Conservation (phyloP, 2,329 filamentous ascomycete genomes). For the Allantophomopsis lycopodina region DNA sequence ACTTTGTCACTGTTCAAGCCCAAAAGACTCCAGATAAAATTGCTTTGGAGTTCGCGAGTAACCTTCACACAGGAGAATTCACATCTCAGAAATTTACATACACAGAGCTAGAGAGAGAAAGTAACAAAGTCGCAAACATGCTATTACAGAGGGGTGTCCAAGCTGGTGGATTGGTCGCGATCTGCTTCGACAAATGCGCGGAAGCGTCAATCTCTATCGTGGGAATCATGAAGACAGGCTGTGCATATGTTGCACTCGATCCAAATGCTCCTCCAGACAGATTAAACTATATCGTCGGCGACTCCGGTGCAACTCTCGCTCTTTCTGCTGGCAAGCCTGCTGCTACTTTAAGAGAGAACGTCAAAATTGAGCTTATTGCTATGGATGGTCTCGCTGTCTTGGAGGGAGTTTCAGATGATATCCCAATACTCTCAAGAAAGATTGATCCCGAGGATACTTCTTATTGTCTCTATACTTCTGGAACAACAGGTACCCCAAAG, state of each 20-base stretch:
- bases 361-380: slow-evolving; percentile 8
- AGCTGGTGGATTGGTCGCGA: slow-evolving; percentile 32
- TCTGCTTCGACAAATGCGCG: slow-evolving; percentile 23
- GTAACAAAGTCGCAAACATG: slow-evolving; percentile 59
- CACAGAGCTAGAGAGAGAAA: slow-evolving; percentile 51
- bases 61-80: slow-evolving; percentile 30
- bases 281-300: slow-evolving; percentile 24
- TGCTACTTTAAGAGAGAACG: slow-evolving; percentile 18
- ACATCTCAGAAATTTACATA: slow-evolving; percentile 57
- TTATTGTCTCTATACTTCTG: slow-evolving; percentile 22
- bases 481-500: slow-evolving; percentile 23
- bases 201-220: slow-evolving; percentile 21
- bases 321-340: slow-evolving; percentile 38
- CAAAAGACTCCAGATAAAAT: slow-evolving; percentile 36
- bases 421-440: slow-evolving; percentile 8
- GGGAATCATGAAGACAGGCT: slow-evolving; percentile 21
- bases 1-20: slow-evolving; percentile 61
- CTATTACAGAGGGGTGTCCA: slow-evolving; percentile 33
- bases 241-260: slow-evolving; percentile 24
- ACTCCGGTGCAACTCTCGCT: slow-evolving; percentile 53
- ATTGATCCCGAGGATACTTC: slow-evolving; percentile 14
- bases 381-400: slow-evolving; percentile 13
- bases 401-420: slow-evolving; percentile 8
- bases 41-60: slow-evolving; percentile 64
- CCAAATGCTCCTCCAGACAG: slow-evolving; percentile 20